Evolutionary conservation across 2,329 filamentous ascomycete species (phyloP), one percentile per base, ranked within the genome.

Genomic region (Cephalotrichum gorgonifer): DNA sequence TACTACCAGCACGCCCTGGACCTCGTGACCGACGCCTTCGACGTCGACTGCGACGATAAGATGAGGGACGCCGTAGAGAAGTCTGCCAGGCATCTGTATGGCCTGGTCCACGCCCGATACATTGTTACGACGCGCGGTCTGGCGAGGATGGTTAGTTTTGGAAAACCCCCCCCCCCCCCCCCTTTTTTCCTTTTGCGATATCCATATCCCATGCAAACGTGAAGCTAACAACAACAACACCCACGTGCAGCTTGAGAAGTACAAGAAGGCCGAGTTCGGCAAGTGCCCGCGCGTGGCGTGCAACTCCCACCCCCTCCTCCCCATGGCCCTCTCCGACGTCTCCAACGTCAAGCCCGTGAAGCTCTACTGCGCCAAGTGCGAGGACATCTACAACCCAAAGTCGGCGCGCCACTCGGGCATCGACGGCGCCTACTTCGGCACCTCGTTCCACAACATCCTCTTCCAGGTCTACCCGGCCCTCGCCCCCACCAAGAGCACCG

Each of bases 1-100:
- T 96, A 97, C 73, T 98, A 98, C 62, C 93, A 98, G 68, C 96
- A 98, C 79, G 93, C 93, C 15, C 79, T 98, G 43, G 93, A 98
- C 63, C 81, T 98, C 15, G 88, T 98, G 51, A 98, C 93, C 46
- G 93, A 98, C 61, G 91, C 97, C 44, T 98, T 98, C 68, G 93
- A 98, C 63, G 83, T 97, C 61, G 93, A 98, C 67, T 96, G 93
- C 69, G 91, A 97, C 64, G 93, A 98, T 66, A 91, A 97, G 59
- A 94, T 97, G 83, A 82, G 93, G 54, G 93, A 97, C 72, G 88
- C 90, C 54, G 97, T 98, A 55, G 93, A 98, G 69, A 97, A 96
- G 70, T 95, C 89, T 35, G 93, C 93, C 3, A 78, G 93, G 53
- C 93, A 97, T 65, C 77, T 98, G 1, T 98, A 98, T 64, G 93